phyloP scores from a whole-genome alignment of 2,329 filamentous ascomycete genomes.

The Claviceps quebecensis region DNA sequence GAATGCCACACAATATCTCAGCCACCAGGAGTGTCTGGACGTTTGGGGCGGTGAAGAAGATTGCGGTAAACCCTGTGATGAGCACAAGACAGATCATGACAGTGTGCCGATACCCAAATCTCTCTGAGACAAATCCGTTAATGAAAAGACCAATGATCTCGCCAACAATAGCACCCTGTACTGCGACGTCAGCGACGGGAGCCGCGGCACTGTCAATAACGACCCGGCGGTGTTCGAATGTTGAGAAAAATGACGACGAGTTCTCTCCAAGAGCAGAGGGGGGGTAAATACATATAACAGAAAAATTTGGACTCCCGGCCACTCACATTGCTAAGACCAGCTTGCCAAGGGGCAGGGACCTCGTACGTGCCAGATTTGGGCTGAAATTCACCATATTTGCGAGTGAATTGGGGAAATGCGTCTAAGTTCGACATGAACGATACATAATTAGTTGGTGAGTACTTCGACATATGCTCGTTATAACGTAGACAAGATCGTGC shows the following conservation, averaged over 20 bases:
- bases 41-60: constrained; percentile 51
- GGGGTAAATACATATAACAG: neutral
- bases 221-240: neutral
- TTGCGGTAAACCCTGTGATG: constrained; percentile 42
- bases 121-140: constrained; percentile 51
- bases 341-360: constrained; percentile 48
- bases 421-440: constrained; percentile 17
- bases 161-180: constrained; percentile 24
- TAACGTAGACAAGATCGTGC: neutral
- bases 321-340: constrained; percentile 41
- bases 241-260: neutral
- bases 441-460: too few relatives aligned
- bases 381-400: constrained; percentile 39
- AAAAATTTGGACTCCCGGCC: neutral
- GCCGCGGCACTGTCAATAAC: neutral
- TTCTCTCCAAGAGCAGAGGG: neutral
- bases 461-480: neutral
- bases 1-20: constrained; percentile 49
- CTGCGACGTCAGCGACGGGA: neutral
- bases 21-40: constrained; percentile 44
- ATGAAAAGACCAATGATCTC: constrained; percentile 53
- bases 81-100: constrained; percentile 43
- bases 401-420: constrained; percentile 42
- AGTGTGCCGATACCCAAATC: constrained; percentile 54
- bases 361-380: constrained; percentile 31